Base-by-base conservation (phyloP, 768 basidiomycete genomes). In the Amanita polypyramis region DNA sequence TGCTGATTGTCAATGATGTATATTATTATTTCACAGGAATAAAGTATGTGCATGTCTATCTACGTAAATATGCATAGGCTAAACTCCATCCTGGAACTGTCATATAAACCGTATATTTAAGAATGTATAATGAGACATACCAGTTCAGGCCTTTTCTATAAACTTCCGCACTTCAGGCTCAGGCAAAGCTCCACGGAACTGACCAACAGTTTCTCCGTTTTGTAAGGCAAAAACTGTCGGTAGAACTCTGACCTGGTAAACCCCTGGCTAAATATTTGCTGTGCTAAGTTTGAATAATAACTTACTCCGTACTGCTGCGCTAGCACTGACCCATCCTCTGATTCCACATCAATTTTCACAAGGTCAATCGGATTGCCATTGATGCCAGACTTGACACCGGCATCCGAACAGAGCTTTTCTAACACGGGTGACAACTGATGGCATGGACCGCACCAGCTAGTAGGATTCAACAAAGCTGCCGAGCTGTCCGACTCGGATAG, bases 391-490 rank as follows among this genome's bases (percentile, higher is more conserved):
- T 62, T 64, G 34, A 63, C 46, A 19, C 60, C 55, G 20, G 69
- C 55, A 49, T 77, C 72, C 14, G 55, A 57, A 9, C 80, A 72
- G n/a, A 84, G 56, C 48, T 71, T 74, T 56, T 84, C 69, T 19
- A 91, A 66, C 45, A 85, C 62, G 20, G 88, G 88, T 1, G 84
- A 80, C 34, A 91, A 72, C 59, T 70, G 63, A 54, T 74, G 81
- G 67, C 87, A 91, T 33, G 87, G 87, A 5, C 72, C 66, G 54
- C 87, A 90, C 88, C 87, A 90, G 51, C 87, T 89, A 45, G 27
- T 49, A 42, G 46, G 33, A 49, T 40, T 35, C 29, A 21, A 45
- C 19, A 20, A 0, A 32, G 25, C 6, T 8, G 10, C 5, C 15
- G 23, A n/a, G 9, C 9, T 7, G 20, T 5, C 0, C 29, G 35